A percentile compares a stretch with the other conserved stretches of the same genome.
Conservation (phyloP, 345 rosid species). For the Lepidium aucheri region DNA sequence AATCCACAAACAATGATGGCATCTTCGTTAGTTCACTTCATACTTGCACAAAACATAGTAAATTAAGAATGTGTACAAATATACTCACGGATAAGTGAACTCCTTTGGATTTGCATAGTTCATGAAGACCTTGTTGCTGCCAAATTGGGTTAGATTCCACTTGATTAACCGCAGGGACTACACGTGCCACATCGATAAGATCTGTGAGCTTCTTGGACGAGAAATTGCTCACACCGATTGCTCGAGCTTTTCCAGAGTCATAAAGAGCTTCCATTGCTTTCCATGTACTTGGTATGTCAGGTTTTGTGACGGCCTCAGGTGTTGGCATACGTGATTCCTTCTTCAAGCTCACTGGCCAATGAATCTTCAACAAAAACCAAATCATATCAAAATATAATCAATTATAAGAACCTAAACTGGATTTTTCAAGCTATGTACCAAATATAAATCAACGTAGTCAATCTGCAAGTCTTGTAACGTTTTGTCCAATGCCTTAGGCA, state of each 20-base stretch:
- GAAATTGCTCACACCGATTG: conserved; percentile 62
- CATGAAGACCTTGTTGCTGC: conserved; percentile 51
- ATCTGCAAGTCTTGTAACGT: conserved; percentile 44
- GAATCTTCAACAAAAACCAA: conserved; percentile 34
- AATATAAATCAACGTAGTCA: conserved; percentile 47
- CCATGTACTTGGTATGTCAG: conserved; percentile 54
- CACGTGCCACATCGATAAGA: conserved; percentile 36
- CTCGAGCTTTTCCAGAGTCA: conserved; percentile 52
- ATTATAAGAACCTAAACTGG: not conserved
- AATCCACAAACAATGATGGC: not conserved
- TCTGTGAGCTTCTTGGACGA: conserved; percentile 41
- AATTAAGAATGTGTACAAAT: conserved; percentile 26
- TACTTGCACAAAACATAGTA: not conserved
- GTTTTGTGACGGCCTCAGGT: conserved; percentile 38
- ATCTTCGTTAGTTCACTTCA: not conserved
- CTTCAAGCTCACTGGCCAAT: conserved; percentile 61
- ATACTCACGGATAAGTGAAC: conserved; percentile 52
- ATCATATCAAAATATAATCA: not conserved
- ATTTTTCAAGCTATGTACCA: conserved; percentile 26
- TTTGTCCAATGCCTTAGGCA: conserved; percentile 35
- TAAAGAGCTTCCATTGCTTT: conserved; percentile 59
- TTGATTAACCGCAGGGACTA: conserved; percentile 47
- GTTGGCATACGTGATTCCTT: conserved; percentile 31
- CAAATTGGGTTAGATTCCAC: conserved; percentile 58
- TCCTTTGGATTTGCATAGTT: conserved; percentile 49